phyloP scores from a whole-genome alignment of 345 rosid species.

The Brassica rapa region DNA sequence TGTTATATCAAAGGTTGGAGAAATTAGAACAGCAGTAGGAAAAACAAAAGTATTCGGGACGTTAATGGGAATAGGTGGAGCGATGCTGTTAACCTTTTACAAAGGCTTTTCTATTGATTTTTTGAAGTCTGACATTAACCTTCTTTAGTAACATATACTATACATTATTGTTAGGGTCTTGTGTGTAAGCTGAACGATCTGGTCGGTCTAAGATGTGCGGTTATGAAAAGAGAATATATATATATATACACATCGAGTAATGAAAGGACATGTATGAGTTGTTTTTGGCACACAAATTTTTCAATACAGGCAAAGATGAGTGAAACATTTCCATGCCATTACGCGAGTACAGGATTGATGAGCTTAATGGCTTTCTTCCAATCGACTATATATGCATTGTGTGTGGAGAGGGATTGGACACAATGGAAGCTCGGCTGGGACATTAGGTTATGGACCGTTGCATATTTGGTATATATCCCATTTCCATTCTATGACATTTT shows the following conservation, averaged over 20 bases:
- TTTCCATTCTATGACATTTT: not conserved
- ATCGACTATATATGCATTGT: slow-evolving; percentile 40
- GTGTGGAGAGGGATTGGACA: slow-evolving; percentile 47
- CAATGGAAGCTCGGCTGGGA: slow-evolving; percentile 69
- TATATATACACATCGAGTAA: not conserved
- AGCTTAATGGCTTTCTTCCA: slow-evolving; percentile 51
- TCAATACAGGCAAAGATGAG: slow-evolving; percentile 50
- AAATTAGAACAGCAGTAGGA: slow-evolving; percentile 43
- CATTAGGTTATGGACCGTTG: slow-evolving; percentile 44
- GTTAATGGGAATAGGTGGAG: slow-evolving; percentile 53
- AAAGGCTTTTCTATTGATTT: slow-evolving; percentile 46
- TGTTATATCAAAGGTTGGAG: slow-evolving; percentile 48
- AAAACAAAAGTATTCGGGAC: slow-evolving; percentile 62
- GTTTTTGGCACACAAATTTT: not conserved
- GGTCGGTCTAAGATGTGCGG: not conserved
- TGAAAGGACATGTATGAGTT: not conserved
- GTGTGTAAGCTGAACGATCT: not conserved
- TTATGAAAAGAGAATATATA: not conserved
- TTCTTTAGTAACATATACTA: slow-evolving; percentile 24
- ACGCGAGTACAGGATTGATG: slow-evolving; percentile 55
- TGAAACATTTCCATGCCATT: slow-evolving; percentile 47
- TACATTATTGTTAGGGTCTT: not conserved
- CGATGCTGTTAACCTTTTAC: slow-evolving; percentile 59
- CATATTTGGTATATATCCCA: slow-evolving; percentile 42
- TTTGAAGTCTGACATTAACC: slow-evolving; percentile 44